A percentile compares a stretch with the other conserved stretches of the same genome.
phyloP scores from a whole-genome alignment of 179 eudicot species.

The Amaranthus tricolor region DNA sequence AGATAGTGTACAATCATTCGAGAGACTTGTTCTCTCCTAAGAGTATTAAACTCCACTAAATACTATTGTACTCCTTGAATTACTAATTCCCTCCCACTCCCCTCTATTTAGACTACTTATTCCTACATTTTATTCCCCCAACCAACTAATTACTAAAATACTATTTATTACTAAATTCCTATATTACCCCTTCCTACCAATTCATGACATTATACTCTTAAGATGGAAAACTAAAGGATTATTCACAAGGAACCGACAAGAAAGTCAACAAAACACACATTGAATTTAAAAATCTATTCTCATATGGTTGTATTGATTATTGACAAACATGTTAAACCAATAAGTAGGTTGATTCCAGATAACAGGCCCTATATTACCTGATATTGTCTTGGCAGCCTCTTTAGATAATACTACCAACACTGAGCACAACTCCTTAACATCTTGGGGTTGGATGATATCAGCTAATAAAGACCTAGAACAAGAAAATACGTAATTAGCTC shows the following conservation, averaged over 20 bases:
- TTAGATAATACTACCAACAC: constrained; percentile 76
- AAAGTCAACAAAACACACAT: not conserved
- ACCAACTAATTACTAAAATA: too few species aligned
- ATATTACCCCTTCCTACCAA: too few species aligned
- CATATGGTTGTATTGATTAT: not conserved
- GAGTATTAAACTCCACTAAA: too few species aligned
- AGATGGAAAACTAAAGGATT: not conserved
- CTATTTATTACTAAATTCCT: too few species aligned
- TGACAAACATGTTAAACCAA: constrained; percentile 2
- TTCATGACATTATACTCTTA: too few species aligned
- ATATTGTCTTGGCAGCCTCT: constrained; percentile 69
- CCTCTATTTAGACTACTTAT: too few species aligned
- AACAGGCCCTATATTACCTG: constrained; percentile 45
- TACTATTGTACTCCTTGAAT: too few species aligned
- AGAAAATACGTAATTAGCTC: constrained; percentile 15
- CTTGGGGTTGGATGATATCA: constrained; percentile 84
- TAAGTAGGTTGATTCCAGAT: not conserved
- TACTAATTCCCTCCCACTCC: too few species aligned
- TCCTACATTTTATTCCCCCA: too few species aligned
- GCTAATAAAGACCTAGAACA: constrained; percentile 82
- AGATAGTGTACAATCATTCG: too few species aligned
- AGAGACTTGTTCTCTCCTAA: too few species aligned
- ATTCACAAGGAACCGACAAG: not conserved
- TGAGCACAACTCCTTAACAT: constrained; percentile 85
- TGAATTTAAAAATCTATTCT: not conserved